Percentiles rank a stretch among this genome's conserved stretches.
Evolutionary conservation across 768 basidiomycete genomes (phyloP).

Genomic region (Amanita fuliginea): DNA sequence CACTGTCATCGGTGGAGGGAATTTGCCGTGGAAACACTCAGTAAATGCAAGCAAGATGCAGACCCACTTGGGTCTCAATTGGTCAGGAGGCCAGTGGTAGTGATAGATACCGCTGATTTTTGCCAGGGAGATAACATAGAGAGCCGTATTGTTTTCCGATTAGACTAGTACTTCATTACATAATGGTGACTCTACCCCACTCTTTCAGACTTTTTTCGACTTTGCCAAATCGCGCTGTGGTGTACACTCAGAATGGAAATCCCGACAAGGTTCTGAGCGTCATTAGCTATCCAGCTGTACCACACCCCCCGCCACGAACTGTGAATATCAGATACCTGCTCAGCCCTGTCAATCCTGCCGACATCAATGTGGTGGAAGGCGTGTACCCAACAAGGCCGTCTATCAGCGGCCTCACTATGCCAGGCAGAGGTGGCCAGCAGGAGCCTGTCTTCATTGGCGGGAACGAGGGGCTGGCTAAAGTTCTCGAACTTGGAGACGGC

Average conservation of each 20-base stretch:
- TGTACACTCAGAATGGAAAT: conserved; percentile 51
- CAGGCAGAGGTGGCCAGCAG: conserved; percentile 20
- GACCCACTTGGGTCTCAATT: neutral
- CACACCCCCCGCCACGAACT: conserved; percentile 42
- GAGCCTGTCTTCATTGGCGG: conserved; percentile 50
- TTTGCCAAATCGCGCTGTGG: conserved; percentile 38
- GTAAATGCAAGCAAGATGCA: neutral
- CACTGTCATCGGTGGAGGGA: conserved; percentile 11
- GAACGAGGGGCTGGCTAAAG: conserved; percentile 66
- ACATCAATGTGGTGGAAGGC: conserved; percentile 73
- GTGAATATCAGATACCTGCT: conserved; percentile 59
- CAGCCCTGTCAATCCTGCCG: conserved; percentile 74
- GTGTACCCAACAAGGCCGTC: conserved; percentile 65
- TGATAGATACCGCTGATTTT: neutral
- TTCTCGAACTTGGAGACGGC: conserved; percentile 47
- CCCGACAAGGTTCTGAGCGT: conserved; percentile 50
- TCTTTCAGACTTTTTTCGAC: neutral
- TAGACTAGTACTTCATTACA: neutral
- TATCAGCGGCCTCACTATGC: conserved; percentile 21
- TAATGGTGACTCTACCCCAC: neutral
- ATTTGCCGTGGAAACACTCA: conserved; percentile 8
- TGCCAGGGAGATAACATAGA: neutral
- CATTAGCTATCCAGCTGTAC: conserved; percentile 38
- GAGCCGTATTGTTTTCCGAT: neutral
- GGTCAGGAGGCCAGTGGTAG: neutral